These are phyloP conservation scores for Thielaviopsis populi DNA, from an alignment of 2,329 filamentous ascomycete genomes.

Conservation along the genomic window DNA sequence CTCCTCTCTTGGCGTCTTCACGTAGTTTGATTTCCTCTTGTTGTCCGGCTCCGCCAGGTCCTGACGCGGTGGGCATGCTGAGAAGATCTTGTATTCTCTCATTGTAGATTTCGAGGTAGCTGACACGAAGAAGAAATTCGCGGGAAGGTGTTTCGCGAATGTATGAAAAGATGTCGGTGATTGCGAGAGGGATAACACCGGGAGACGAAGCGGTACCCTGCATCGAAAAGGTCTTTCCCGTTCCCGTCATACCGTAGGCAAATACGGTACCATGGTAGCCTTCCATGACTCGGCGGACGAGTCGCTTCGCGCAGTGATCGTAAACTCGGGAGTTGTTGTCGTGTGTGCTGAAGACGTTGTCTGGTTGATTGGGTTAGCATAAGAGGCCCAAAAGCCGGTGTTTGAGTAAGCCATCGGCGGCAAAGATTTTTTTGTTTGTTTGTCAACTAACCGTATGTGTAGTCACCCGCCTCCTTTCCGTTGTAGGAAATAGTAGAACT, in stretches of 20 bases:
- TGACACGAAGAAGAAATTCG: conserved; percentile 88
- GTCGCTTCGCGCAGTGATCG: conserved; percentile 79
- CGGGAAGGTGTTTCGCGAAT: conserved; percentile 91
- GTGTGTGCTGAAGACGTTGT: conserved; percentile 90
- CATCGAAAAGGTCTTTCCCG: conserved; percentile 98
- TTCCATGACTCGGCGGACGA: conserved; percentile 96
- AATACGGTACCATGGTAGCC: conserved; percentile 98
- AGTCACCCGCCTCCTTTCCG: conserved; percentile 83
- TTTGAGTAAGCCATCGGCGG: not conserved
- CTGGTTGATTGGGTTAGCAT: conserved; percentile 31
- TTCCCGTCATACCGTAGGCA: conserved; percentile 99
- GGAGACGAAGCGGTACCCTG: conserved; percentile 91
- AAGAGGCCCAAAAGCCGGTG: not conserved
- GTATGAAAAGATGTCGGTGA: conserved; percentile 98
- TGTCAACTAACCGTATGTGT: conserved; percentile 63
- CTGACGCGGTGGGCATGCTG: conserved; percentile 51
- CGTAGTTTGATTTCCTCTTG: conserved; percentile 95
- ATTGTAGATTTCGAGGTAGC: conserved; percentile 98
- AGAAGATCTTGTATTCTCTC: conserved; percentile 92
- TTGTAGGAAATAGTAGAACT: conserved; percentile 67
- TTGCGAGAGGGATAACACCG: conserved; percentile 90
- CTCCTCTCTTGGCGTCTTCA: conserved; percentile 89
- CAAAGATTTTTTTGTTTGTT: too few species aligned
- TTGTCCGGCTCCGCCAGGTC: conserved; percentile 35
- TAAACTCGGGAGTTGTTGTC: conserved; percentile 94